These are phyloP conservation scores for Rhizopogon rudus DNA, from an alignment of 768 basidiomycete genomes.

Conservation along the genomic window DNA sequence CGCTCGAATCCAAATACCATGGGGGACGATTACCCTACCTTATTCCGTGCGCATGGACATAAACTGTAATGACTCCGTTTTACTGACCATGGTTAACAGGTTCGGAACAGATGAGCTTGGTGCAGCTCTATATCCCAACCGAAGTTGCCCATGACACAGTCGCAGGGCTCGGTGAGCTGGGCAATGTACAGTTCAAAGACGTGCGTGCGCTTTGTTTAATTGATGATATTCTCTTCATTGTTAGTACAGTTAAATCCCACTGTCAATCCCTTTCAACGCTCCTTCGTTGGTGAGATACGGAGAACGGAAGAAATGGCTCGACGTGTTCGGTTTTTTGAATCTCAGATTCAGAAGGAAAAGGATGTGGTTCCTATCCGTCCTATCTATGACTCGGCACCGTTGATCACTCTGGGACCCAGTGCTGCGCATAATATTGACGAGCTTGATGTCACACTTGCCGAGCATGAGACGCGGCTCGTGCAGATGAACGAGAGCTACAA, in stretches of 20 bases:
- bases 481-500: slow-evolving; percentile 96
- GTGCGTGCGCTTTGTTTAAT: slow-evolving; percentile 41
- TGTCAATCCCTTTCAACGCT: slow-evolving; percentile 97
- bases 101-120: slow-evolving; percentile 97
- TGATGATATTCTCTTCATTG: slow-evolving; percentile 3
- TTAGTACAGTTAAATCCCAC: slow-evolving; percentile 77
- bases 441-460: slow-evolving; percentile 79
- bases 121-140: slow-evolving; percentile 94
- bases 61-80: background rate
- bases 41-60: slow-evolving; percentile 57
- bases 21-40: slow-evolving; percentile 77
- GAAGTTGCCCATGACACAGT: slow-evolving; percentile 98
- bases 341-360: slow-evolving; percentile 83
- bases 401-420: slow-evolving; percentile 87
- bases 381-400: slow-evolving; percentile 78
- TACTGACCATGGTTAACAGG: slow-evolving; percentile 40
- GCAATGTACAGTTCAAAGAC: slow-evolving; percentile 96
- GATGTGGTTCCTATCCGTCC: slow-evolving; percentile 81
- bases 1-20: slow-evolving; percentile 28
- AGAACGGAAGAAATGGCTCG: slow-evolving; percentile 95
- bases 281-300: slow-evolving; percentile 94
- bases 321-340: slow-evolving; percentile 83
- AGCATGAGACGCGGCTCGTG: slow-evolving; percentile 77
- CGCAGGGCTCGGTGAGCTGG: slow-evolving; percentile 90
- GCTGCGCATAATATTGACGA: slow-evolving; percentile 93